Evolutionary conservation across 139 green algal species (phyloP).

Genomic region (Haematococcus lacustris): DNA sequence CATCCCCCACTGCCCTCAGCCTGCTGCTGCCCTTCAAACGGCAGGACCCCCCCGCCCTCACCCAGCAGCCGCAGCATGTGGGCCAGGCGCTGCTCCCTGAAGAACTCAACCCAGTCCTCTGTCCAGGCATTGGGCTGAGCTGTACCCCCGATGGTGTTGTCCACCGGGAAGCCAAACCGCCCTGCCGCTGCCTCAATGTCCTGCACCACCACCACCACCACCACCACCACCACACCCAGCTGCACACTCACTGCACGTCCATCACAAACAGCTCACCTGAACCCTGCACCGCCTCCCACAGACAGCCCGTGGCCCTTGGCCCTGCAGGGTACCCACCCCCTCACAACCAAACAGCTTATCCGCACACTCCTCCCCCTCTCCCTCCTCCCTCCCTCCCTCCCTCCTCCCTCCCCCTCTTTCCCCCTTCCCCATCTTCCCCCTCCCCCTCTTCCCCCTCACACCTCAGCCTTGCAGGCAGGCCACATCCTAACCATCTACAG

Average conservation of each 20-base stretch:
- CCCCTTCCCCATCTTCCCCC: background rate
- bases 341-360: too few species aligned
- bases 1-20: too few species aligned
- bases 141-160: constrained; percentile 95
- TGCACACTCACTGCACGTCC: background rate
- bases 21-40: too few species aligned
- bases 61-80: constrained; percentile 60
- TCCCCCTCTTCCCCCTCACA: too few species aligned
- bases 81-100: constrained; percentile 56
- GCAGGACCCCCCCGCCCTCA: too few species aligned
- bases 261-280: background rate
- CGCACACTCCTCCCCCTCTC: too few species aligned
- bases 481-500: too few species aligned
- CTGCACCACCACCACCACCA: constrained; percentile 17
- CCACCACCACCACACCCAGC: background rate
- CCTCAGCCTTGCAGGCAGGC: too few species aligned
- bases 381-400: background rate
- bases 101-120: constrained; percentile 80
- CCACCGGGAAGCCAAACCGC: constrained; percentile 84
- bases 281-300: background rate
- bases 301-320: background rate
- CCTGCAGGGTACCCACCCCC: too few species aligned
- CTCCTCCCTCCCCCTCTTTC: background rate
- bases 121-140: constrained; percentile 88
- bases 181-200: constrained; percentile 42